Percentiles rank a stretch among this genome's conserved stretches.
phyloP scores from a whole-genome alignment of 176 grass and related monocot genomes.

The Raddia distichophylla region DNA sequence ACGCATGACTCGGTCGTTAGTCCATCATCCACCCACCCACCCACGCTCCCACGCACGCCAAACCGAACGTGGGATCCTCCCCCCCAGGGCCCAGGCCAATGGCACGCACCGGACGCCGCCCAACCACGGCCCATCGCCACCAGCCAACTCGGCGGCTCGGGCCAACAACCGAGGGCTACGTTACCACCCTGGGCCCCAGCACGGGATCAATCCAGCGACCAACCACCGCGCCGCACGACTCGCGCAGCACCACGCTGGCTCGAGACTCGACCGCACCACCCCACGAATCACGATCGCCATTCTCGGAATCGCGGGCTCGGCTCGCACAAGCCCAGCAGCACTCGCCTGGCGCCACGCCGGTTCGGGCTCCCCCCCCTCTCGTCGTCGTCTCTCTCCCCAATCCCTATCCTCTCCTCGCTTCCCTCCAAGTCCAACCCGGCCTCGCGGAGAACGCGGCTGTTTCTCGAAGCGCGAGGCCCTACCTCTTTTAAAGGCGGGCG shows the following conservation, averaged over 20 bases:
- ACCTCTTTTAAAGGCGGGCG: conserved; percentile 33
- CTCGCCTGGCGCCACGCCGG: background rate
- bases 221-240: background rate
- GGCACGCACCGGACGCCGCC: background rate
- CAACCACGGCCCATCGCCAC: background rate
- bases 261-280: background rate
- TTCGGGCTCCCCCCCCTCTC: background rate
- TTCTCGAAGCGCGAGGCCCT: conserved; percentile 3
- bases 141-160: background rate
- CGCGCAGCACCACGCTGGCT: background rate
- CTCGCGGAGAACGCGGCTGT: conserved; percentile 10
- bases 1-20: no score
- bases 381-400: background rate
- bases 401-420: background rate
- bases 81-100: no score
- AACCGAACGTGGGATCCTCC: background rate
- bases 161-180: background rate
- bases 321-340: background rate
- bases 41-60: background rate
- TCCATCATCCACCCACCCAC: no score
- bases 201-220: conserved; percentile 1
- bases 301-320: no score
- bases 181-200: background rate
- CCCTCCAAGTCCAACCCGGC: conserved; percentile 31
- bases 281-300: no score